Evolutionary conservation across 2,329 filamentous ascomycete species (phyloP).

Genomic region (Fusarium sarcochroum): DNA sequence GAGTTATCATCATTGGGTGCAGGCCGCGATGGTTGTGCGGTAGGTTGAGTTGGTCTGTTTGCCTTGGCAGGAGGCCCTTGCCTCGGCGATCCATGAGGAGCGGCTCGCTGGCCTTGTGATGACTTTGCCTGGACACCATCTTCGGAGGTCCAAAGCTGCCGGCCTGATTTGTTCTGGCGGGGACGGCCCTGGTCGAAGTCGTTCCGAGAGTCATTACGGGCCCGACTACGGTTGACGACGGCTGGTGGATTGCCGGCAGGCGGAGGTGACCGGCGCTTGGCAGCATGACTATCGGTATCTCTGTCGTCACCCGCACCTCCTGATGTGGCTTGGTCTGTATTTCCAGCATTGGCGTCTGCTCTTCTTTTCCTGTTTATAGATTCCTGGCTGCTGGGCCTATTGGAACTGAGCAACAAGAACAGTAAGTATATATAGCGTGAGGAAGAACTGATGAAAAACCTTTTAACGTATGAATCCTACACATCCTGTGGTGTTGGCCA

Average conservation of each 20-base stretch:
- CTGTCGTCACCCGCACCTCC: conserved; percentile 1
- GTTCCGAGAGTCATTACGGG: too few species aligned
- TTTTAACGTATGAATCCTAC: conserved; percentile 27
- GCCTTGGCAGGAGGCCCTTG: conserved; percentile 17
- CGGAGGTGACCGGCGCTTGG: conserved; percentile 50
- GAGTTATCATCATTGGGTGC: conserved; percentile 16
- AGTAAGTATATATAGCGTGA: conserved; percentile 5
- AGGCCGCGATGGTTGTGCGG: conserved; percentile 1
- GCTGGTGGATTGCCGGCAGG: conserved; percentile 39
- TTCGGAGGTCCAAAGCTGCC: too few species aligned
- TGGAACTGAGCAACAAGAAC: background rate
- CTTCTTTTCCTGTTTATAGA: conserved; percentile 20
- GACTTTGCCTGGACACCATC: too few species aligned
- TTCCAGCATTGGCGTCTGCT: conserved; percentile 12
- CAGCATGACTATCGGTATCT: conserved; percentile 34
- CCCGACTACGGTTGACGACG: conserved; percentile 19
- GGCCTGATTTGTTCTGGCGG: too few species aligned
- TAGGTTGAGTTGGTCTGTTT: conserved; percentile 1
- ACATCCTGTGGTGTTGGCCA: conserved; percentile 30
- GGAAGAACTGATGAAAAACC: background rate
- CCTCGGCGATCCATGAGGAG: conserved; percentile 10
- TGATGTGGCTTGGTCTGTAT: background rate
- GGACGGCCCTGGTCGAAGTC: too few species aligned
- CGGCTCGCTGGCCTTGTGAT: conserved; percentile 20
- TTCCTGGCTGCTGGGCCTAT: conserved; percentile 1